Conservation (phyloP, 768 basidiomycete species). For the Serendipita sp. region DNA sequence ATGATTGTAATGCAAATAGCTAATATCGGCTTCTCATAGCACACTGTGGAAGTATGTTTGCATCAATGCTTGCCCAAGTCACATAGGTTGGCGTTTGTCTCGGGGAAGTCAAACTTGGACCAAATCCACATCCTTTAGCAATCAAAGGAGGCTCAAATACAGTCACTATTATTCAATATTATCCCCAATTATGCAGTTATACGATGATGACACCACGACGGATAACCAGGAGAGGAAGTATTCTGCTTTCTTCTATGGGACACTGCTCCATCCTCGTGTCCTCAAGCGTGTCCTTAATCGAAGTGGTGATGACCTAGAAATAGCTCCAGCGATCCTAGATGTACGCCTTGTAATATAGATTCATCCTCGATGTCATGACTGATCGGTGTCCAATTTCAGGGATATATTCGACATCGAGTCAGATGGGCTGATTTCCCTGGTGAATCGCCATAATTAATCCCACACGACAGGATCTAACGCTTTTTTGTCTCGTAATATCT, state of each 20-base stretch:
- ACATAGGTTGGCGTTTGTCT: too few species aligned
- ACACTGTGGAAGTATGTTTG: too few species aligned
- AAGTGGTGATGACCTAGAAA: constrained; percentile 16
- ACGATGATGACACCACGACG: too few species aligned
- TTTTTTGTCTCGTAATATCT: not conserved
- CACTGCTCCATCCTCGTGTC: constrained; percentile 23
- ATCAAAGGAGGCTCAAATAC: too few species aligned
- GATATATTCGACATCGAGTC: not conserved
- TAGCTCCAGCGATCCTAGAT: constrained; percentile 23
- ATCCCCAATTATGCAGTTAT: too few species aligned
- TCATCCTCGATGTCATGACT: not conserved
- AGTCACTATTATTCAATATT: too few species aligned
- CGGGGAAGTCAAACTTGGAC: too few species aligned
- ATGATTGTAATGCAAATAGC: too few species aligned
- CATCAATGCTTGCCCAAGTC: too few species aligned
- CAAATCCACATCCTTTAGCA: too few species aligned
- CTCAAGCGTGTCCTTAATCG: constrained; percentile 22
- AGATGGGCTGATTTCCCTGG: not conserved
- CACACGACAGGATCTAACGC: not conserved
- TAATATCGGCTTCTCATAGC: too few species aligned
- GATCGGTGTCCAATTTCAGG: not conserved
- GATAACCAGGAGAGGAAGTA: not conserved
- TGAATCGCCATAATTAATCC: not conserved
- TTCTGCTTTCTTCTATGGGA: constrained; percentile 26
- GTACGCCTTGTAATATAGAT: not conserved